Percentiles rank a stretch among this genome's conserved stretches.
Evolutionary conservation across 805 yeast species (phyloP).

Genomic region (Wilhelminamyces savonicus): DNA sequence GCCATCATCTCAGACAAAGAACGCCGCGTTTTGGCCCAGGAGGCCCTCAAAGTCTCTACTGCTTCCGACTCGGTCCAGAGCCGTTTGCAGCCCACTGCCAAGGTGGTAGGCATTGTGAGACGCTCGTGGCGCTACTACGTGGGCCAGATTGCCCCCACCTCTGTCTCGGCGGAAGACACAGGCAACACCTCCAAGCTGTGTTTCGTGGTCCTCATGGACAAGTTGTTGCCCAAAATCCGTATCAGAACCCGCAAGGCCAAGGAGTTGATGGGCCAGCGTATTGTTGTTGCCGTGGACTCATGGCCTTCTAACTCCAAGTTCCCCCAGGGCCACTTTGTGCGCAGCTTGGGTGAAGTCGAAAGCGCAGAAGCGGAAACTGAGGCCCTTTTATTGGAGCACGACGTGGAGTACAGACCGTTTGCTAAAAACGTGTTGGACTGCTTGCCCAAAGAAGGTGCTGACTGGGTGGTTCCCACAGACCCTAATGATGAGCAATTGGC

Average conservation of each 20-base stretch:
- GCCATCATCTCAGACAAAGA: constrained; percentile 60
- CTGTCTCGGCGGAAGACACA: constrained; percentile 47
- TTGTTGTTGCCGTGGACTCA: constrained; percentile 85
- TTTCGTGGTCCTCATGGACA: constrained; percentile 85
- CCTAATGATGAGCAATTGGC: constrained; percentile 48
- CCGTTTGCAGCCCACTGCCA: constrained; percentile 84
- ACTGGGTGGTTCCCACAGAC: constrained; percentile 80
- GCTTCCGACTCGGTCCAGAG: constrained; percentile 33
- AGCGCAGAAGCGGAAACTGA: constrained; percentile 94
- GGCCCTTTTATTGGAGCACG: constrained; percentile 88
- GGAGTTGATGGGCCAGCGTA: constrained; percentile 80
- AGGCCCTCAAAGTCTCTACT: constrained; percentile 52
- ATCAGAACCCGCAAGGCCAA: constrained; percentile 82
- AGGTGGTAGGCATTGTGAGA: constrained; percentile 78
- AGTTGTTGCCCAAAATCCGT: constrained; percentile 77
- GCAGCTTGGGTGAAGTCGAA: constrained; percentile 85
- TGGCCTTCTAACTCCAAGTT: constrained; percentile 83
- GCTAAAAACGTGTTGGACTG: constrained; percentile 88
- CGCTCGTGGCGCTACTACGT: constrained; percentile 96
- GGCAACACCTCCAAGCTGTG: constrained; percentile 71
- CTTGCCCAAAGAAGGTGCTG: constrained; percentile 87
- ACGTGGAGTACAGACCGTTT: constrained; percentile 94
- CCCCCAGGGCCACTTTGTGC: constrained; percentile 93
- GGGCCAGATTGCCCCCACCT: constrained; percentile 81
- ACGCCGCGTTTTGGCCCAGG: constrained; percentile 65